Conservation (phyloP, 148 eudicot genomes). For the Fagopyrum homotropicum region DNA sequence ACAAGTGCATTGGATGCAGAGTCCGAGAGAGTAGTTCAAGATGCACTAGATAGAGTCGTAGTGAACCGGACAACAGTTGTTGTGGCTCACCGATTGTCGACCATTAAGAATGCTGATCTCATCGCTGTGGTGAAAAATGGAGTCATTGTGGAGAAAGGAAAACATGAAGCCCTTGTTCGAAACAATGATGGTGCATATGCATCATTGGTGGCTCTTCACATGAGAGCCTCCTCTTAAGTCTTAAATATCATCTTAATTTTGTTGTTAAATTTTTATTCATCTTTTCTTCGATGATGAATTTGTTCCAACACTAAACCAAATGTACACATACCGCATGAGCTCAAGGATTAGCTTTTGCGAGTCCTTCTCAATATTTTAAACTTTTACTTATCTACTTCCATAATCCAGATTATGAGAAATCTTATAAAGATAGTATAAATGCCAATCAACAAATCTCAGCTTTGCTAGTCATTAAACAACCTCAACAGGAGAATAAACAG, state of each 20-base stretch:
- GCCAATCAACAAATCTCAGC: too few relatives aligned
- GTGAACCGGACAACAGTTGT: constrained; percentile 13
- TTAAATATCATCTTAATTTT: too few relatives aligned
- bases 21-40: constrained; percentile 16
- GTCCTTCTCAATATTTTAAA: not conserved
- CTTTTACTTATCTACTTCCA: too few relatives aligned
- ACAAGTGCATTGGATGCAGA: constrained; percentile 18
- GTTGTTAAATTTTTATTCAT: not conserved
- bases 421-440: too few relatives aligned
- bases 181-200: constrained; percentile 16
- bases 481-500: too few relatives aligned
- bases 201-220: constrained; percentile 19
- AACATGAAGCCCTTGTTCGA: constrained; percentile 11
- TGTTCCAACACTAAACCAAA: not conserved
- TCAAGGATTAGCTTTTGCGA: not conserved
- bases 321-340: not conserved
- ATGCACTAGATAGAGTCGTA: constrained; percentile 14
- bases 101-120: constrained; percentile 17
- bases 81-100: constrained; percentile 19
- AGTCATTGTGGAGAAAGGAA: constrained; percentile 16
- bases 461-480: too few relatives aligned
- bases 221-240: not conserved
- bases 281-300: not conserved
- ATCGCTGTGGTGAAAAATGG: constrained; percentile 19
- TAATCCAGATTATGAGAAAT: too few relatives aligned